Evolutionary conservation across 73 alveolate genomes (phyloP).

Genomic region (Loxodes magnus): DNA sequence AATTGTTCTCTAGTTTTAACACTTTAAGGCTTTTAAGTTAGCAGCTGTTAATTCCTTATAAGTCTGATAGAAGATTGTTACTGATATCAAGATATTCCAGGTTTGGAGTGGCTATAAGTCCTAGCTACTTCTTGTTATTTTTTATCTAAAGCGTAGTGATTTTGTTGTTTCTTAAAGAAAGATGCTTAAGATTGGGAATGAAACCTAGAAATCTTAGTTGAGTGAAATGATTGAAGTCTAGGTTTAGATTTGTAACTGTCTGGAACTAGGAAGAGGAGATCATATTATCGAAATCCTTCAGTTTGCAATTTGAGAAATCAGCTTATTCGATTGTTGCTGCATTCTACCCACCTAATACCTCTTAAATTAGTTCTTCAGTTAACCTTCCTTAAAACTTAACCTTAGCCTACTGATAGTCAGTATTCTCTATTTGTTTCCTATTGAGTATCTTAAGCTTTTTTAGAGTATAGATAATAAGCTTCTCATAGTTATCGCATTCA

Average conservation of each 20-base stretch:
- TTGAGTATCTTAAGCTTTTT: conserved; percentile 40
- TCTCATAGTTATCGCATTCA: conserved; percentile 23
- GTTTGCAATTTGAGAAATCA: conserved; percentile 34
- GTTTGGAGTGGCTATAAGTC: conserved; percentile 43
- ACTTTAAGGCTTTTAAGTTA: conserved; percentile 53
- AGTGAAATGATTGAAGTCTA: not conserved
- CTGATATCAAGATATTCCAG: conserved; percentile 55
- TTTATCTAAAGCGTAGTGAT: too few relatives aligned
- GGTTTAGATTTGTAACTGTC: not conserved
- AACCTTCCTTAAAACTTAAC: conserved; percentile 49
- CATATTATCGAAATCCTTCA: conserved; percentile 46
- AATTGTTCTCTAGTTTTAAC: conserved; percentile 55
- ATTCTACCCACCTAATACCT: conserved; percentile 17
- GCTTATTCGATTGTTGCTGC: conserved; percentile 18
- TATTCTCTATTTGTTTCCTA: conserved; percentile 28
- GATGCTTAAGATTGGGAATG: too few relatives aligned
- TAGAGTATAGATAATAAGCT: conserved; percentile 32
- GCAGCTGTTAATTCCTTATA: conserved; percentile 53
- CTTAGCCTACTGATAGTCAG: conserved; percentile 31
- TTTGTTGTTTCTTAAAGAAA: too few relatives aligned
- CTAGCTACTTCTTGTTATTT: too few relatives aligned
- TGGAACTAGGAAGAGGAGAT: not conserved
- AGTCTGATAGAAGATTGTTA: conserved; percentile 39
- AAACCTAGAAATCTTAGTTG: not conserved
- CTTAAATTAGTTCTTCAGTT: conserved; percentile 44